Conservation (phyloP, 176 grass and related monocot genomes). For the Hordeum marinum region DNA sequence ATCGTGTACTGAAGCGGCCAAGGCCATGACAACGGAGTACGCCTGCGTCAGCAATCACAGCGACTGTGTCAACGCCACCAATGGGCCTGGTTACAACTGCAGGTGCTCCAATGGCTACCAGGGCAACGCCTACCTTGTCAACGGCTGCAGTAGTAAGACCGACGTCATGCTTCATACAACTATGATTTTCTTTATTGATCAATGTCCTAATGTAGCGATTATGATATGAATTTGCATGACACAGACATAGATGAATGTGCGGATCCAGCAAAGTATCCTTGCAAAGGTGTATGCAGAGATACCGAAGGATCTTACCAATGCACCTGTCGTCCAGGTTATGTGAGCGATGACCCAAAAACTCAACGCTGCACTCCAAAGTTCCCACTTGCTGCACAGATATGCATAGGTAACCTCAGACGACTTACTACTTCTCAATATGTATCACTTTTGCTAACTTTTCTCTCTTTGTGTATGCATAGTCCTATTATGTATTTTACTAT, state of each 20-base stretch:
- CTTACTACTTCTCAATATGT: background rate
- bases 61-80: background rate
- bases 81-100: background rate
- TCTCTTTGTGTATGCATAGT: no score
- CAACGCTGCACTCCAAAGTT: background rate
- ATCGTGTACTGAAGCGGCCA: background rate
- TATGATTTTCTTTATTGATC: background rate
- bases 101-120: background rate
- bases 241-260: background rate
- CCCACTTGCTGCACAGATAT: background rate
- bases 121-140: background rate
- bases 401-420: background rate
- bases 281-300: background rate
- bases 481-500: no score
- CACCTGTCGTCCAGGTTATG: background rate
- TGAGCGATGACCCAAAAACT: background rate
- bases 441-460: background rate
- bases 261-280: background rate
- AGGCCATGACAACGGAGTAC: background rate
- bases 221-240: background rate
- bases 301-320: background rate
- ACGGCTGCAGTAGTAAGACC: background rate
- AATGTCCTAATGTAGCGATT: background rate
- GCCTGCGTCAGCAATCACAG: background rate
- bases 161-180: background rate